These are phyloP conservation scores for Rutstroemia sp. DNA, from an alignment of 2,329 filamentous ascomycete genomes.

Conservation along the genomic window DNA sequence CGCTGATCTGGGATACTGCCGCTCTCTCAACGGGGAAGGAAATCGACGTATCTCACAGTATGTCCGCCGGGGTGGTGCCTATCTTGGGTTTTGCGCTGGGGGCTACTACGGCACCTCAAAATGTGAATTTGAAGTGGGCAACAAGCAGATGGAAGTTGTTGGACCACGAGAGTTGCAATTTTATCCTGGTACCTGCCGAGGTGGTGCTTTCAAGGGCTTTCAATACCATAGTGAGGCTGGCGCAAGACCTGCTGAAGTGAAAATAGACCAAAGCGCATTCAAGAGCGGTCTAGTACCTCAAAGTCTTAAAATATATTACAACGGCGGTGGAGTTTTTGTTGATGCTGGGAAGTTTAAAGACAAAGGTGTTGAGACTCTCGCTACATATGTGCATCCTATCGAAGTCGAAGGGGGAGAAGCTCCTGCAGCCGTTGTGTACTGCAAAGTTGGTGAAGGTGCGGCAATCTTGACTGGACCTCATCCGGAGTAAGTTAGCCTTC, in stretches of 20 bases:
- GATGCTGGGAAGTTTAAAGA: conserved; percentile 57
- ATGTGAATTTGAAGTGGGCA: conserved; percentile 90
- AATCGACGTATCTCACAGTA: conserved; percentile 81
- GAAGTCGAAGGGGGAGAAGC: conserved; percentile 73
- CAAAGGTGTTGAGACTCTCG: conserved; percentile 70
- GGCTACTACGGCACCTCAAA: conserved; percentile 78
- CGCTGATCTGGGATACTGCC: conserved; percentile 88
- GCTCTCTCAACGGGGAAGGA: conserved; percentile 76
- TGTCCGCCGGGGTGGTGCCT: conserved; percentile 76
- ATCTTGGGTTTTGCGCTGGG: conserved; percentile 88
- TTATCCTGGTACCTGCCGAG: conserved; percentile 79
- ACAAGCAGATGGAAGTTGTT: conserved; percentile 73
- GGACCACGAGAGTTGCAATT: conserved; percentile 81
- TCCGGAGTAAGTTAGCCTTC: conserved; percentile 62
- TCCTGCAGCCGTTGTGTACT: conserved; percentile 74
- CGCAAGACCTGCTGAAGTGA: conserved; percentile 63
- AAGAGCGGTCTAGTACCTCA: conserved; percentile 45
- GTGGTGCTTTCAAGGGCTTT: conserved; percentile 83
- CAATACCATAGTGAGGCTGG: conserved; percentile 84
- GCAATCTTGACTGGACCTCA: conserved; percentile 81
- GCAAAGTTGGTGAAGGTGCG: conserved; percentile 72
- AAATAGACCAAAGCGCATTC: conserved; percentile 55
- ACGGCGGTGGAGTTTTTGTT: conserved; percentile 90
- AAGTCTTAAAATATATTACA: conserved; percentile 75
- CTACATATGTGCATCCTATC: conserved; percentile 67